Percentiles rank a stretch among this genome's conserved stretches.
Evolutionary conservation across 2,329 filamentous ascomycete genomes (phyloP).

Genomic region (Arachnopeziza araneosa): DNA sequence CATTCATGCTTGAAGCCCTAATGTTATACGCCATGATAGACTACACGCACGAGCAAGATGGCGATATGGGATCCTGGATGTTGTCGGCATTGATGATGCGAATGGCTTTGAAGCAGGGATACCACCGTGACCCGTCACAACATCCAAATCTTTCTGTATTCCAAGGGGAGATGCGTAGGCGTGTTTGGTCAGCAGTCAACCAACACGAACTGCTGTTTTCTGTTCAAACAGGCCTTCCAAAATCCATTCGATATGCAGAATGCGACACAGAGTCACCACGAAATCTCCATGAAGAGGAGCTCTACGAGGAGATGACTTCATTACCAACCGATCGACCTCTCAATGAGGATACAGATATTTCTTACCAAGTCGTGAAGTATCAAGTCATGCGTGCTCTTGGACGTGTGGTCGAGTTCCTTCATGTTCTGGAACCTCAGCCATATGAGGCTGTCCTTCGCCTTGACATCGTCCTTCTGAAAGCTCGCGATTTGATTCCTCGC

Average conservation of each 20-base stretch:
- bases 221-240: constrained; percentile 62
- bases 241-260: constrained; percentile 58
- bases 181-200: constrained; percentile 48
- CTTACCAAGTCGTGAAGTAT: constrained; percentile 48
- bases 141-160: constrained; percentile 43
- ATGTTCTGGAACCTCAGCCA: constrained; percentile 42
- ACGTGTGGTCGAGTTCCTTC: constrained; percentile 45
- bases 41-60: constrained; percentile 44
- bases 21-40: constrained; percentile 47
- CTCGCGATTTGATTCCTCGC: constrained; percentile 40
- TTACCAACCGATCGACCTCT: constrained; percentile 52
- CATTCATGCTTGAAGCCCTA: constrained; percentile 45
- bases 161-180: constrained; percentile 56
- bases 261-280: constrained; percentile 56
- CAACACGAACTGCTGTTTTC: constrained; percentile 60
- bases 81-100: constrained; percentile 46
- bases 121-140: constrained; percentile 50
- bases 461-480: constrained; percentile 36
- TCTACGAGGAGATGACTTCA: constrained; percentile 48
- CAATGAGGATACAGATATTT: constrained; percentile 52
- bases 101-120: constrained; percentile 51
- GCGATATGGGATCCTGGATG: constrained; percentile 50
- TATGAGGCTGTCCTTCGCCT: constrained; percentile 46
- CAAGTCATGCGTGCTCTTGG: constrained; percentile 44
- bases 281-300: constrained; percentile 61